Base-by-base conservation (phyloP, 148 eudicot species). In the Rhododendron williamsianum region DNA sequence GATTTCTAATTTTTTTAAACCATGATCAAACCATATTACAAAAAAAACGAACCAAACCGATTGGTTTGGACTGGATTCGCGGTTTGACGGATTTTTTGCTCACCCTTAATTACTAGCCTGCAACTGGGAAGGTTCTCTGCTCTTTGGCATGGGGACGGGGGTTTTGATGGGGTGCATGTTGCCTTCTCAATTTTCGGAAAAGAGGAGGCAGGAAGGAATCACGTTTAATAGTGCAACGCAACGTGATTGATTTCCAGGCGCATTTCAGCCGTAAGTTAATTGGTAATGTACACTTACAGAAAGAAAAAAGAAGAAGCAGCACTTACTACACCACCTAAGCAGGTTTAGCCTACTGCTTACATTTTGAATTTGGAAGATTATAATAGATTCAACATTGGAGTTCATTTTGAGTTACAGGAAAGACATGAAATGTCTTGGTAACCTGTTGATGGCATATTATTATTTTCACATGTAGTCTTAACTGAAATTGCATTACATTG, bases 361-460 rank as follows among this genome's bases (percentile, higher is more conserved):
- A 4, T 58, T 9, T 41, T 73, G 35, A 58, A 16, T 51, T 19
- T 82, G 52, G 76, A 73, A 25, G 46, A 27, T 10, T 72, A 23
- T 35, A 48, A 49, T 46, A 13, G 9, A 13, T 51, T 60, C 35
- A 27, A 35, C 35, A 63, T 6, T 3, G 45, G 73, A 86, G 38
- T 13, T 85, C 33, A 49, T 51, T 51, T 41, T 19, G 18, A 6
- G 36, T 81, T 4, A 18, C 46, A 12, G n/a, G 41, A n/a, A 9
- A n/a, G 80, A 81, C 21, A 33, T 82, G 84, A n/a, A 81, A 38
- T 71, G 54, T 9, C 81, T 30, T 25, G 81, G 52, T 78, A 43
- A 45, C 18, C 46, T 73, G 78, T 36, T 25, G 1, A 72, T 52
- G 56, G 23, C 16, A 43, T 25, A 23, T 21, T 2, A 56, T 52